Percentiles rank a stretch among this genome's conserved stretches.
These are phyloP conservation scores for Cytospora paraplurivora DNA, from an alignment of 2,329 filamentous ascomycete species.

Conservation along the genomic window DNA sequence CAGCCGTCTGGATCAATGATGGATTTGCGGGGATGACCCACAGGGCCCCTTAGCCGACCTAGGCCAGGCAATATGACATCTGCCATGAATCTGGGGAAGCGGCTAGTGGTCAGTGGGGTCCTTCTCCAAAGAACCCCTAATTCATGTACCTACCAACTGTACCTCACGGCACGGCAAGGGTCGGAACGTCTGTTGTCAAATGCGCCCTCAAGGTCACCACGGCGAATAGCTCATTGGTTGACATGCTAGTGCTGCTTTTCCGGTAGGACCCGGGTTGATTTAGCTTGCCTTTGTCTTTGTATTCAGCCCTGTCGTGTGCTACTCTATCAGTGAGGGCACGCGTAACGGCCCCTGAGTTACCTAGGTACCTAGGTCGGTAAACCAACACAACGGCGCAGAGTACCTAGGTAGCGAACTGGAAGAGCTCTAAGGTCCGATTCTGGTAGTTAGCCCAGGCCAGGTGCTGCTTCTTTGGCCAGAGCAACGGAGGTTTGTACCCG, in stretches of 20 bases:
- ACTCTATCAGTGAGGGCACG: not conserved
- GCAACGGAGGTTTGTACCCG: too few species aligned
- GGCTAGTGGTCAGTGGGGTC: conserved; percentile 8
- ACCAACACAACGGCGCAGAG: too few species aligned
- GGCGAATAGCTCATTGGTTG: conserved; percentile 4
- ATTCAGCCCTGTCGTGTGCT: conserved; percentile 14
- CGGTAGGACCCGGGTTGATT: conserved; percentile 22
- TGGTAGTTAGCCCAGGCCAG: too few species aligned
- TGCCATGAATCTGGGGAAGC: conserved; percentile 2
- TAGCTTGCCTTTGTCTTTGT: not conserved
- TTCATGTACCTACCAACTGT: conserved; percentile 1
- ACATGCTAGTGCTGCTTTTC: conserved; percentile 14
- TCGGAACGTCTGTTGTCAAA: conserved; percentile 13
- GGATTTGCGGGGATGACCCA: conserved; percentile 14
- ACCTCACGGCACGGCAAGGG: conserved; percentile 15
- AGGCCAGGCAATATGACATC: not conserved
- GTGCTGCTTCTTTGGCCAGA: too few species aligned
- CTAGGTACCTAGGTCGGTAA: too few species aligned
- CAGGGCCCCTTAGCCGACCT: not conserved
- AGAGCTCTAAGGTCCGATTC: too few species aligned
- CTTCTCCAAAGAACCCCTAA: not conserved
- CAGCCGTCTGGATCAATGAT: not conserved
- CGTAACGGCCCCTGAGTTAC: not conserved
- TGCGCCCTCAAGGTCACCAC: not conserved
- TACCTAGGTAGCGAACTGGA: too few species aligned